Evolutionary conservation across 164 flowering plant species (phyloP), one percentile per base, ranked within the genome.

Genomic region (Litsea cubeba): DNA sequence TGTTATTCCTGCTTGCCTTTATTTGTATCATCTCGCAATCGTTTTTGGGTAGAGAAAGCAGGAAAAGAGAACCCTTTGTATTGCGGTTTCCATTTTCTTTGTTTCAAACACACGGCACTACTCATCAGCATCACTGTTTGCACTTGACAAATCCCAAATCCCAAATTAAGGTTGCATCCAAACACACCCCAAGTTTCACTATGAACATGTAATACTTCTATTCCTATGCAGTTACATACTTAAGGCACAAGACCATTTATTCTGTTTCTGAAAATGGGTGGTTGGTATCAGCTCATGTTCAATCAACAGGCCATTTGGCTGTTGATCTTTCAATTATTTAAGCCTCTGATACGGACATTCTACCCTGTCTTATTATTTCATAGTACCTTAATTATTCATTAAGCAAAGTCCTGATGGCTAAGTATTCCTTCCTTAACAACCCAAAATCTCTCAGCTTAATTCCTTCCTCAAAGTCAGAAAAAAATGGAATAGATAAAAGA

Each of bases 261-360:
- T 54, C n/a, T 0, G n/a, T 15, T 17, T 15, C 7, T 14, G 60
- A 54, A 54, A 15, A 54, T 54, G 17, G 17, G 60, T 54, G n/a
- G 12, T 20, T 54, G 60, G 60, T 54, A 54, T 54, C 60, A 17
- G 17, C 60, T 54, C 60, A 54, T 24, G 28, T 67, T 62, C 62
- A 62, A 62, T 49, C 62, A 28, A 18, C 46, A 40, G 24, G 54
- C 25, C 60, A 54, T 54, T 54, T 5, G 51, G 15, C 30, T 6
- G 51, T 74, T 75, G 71, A 65, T 66, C 62, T 75, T 63, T 75
- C 62, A 65, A 57, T 66, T 70, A 49, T 57, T 49, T 51, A 23
- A 22, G 17, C 70, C 24, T 28, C 51, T 22, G 79, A 76, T 69
- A 60, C 63, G 26, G 79, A 79, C 74, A 26, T 64, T 67, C 62